These are phyloP conservation scores for Lichtheimia ramosa DNA, from an alignment of 371 early-diverging fungal genomes.

Conservation along the genomic window DNA sequence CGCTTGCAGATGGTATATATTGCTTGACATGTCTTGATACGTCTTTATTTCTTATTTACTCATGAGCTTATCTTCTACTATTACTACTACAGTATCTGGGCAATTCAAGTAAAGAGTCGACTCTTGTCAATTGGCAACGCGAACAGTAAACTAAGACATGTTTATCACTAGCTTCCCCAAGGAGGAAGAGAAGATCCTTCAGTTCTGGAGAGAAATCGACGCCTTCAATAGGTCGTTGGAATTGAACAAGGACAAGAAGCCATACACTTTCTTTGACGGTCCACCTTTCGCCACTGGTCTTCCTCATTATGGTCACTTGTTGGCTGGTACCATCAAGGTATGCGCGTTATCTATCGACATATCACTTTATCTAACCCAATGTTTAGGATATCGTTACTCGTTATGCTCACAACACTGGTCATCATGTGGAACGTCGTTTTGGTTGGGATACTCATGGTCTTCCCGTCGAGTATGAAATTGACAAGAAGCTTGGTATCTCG, in stretches of 20 bases:
- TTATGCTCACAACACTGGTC: slow-evolving; percentile 97
- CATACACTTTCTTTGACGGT: slow-evolving; percentile 98
- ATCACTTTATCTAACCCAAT: background rate
- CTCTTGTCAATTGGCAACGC: slow-evolving; percentile 1
- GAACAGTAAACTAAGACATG: background rate
- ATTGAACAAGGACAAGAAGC: slow-evolving; percentile 88
- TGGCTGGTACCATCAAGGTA: slow-evolving; percentile 99
- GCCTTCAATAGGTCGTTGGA: slow-evolving; percentile 95
- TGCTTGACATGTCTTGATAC: background rate
- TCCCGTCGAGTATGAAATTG: slow-evolving; percentile 99
- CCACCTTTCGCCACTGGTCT: slow-evolving; percentile 99
- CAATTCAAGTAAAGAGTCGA: slow-evolving; percentile 46
- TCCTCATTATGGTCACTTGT: slow-evolving; percentile 99
- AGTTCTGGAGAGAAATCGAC: slow-evolving; percentile 97
- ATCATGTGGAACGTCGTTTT: slow-evolving; percentile 98
- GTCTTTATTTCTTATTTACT: background rate
- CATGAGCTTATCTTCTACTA: background rate
- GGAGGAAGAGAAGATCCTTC: slow-evolving; percentile 96
- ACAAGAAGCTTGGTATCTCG: slow-evolving; percentile 92
- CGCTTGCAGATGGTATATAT: slow-evolving; percentile 13
- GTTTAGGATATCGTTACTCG: slow-evolving; percentile 96
- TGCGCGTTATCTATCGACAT: background rate
- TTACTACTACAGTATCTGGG: slow-evolving; percentile 37
- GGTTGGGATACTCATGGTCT: slow-evolving; percentile 99
- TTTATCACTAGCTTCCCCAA: slow-evolving; percentile 76